Evolutionary conservation across 164 flowering plant genomes (phyloP).

Genomic region (Protea cynaroides): DNA sequence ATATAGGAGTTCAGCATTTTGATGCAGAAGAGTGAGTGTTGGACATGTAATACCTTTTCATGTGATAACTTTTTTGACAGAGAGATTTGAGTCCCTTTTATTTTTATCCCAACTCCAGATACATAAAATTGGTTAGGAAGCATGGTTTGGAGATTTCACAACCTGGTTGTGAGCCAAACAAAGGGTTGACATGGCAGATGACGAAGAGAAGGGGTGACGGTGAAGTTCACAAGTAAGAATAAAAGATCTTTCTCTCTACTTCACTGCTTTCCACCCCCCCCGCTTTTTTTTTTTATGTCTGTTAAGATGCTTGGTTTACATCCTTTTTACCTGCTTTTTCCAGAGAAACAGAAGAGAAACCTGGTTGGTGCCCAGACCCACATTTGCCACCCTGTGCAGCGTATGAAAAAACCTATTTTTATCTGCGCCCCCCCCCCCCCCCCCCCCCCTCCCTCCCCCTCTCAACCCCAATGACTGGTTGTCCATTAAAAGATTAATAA

Average conservation of each 20-base stretch:
- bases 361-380: conserved; percentile 72
- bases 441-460: too few relatives aligned
- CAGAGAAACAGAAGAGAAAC: conserved; percentile 67
- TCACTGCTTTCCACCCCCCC: not conserved
- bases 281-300: not conserved
- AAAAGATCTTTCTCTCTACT: not conserved
- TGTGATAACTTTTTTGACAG: not conserved
- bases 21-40: conserved; percentile 72
- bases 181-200: conserved; percentile 76
- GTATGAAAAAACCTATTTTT: conserved; percentile 37
- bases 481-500: not conserved
- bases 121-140: conserved; percentile 65
- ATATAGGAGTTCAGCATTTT: conserved; percentile 88
- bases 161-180: conserved; percentile 75
- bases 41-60: not conserved
- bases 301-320: not conserved
- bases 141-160: conserved; percentile 93
- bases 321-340: conserved; percentile 8
- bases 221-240: conserved; percentile 91
- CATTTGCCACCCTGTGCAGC: conserved; percentile 93
- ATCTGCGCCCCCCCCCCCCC: not conserved
- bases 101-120: conserved; percentile 34
- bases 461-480: too few relatives aligned
- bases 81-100: not conserved
- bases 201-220: conserved; percentile 63